Conservation (phyloP, 768 basidiomycete genomes). For the Suillus cothurnatus region DNA sequence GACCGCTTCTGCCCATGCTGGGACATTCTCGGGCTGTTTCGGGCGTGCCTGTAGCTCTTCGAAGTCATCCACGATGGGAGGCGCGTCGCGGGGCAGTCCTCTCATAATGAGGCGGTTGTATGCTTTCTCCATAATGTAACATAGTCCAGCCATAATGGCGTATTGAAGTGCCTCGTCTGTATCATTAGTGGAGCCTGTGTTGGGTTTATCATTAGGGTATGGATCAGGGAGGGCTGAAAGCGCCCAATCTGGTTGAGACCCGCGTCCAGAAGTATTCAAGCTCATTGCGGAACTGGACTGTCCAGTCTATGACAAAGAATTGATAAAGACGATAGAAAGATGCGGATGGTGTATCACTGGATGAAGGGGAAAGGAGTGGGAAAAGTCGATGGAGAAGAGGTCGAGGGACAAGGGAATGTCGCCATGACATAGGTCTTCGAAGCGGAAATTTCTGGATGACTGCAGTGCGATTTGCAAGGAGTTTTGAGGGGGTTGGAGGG, state of each 20-base stretch:
- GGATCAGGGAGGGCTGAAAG: constrained; percentile 22
- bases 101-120: constrained; percentile 31
- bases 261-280: constrained; percentile 34
- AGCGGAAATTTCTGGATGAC: constrained; percentile 4
- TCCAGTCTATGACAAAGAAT: constrained; percentile 30
- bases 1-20: constrained; percentile 29
- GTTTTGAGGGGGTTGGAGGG: constrained; percentile 6
- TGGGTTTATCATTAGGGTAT: not conserved
- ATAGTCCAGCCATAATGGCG: constrained; percentile 31
- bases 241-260: constrained; percentile 5
- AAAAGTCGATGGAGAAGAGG: not conserved
- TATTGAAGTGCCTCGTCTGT: constrained; percentile 24
- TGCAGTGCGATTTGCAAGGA: constrained; percentile 7
- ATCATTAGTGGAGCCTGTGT: constrained; percentile 2
- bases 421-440: constrained; percentile 7
- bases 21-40: constrained; percentile 29
- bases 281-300: constrained; percentile 32
- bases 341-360: constrained; percentile 28
- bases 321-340: constrained; percentile 38
- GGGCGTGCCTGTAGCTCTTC: constrained; percentile 32
- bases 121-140: constrained; percentile 29
- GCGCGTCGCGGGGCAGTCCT: constrained; percentile 34
- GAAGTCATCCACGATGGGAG: constrained; percentile 33
- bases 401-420: not conserved
- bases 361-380: constrained; percentile 8